Conservation (phyloP, 31 red algal species). For the Odonthalia washingtoniensis region DNA sequence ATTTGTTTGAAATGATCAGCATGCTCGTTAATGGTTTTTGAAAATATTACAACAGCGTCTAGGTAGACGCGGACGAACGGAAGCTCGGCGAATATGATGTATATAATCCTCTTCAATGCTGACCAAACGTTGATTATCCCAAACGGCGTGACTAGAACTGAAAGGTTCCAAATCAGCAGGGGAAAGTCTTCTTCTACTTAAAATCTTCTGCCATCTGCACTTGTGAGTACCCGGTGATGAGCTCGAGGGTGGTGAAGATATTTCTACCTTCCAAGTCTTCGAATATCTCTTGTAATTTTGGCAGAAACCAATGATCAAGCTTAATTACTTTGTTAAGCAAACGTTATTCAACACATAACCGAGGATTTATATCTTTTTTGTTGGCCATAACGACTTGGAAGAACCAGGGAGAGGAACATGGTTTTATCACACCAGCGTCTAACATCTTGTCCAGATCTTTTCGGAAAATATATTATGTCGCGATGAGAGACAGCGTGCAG, state of each 20-base stretch:
- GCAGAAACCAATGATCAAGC: too few species aligned
- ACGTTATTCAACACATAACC: too few species aligned
- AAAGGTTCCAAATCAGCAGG: not conserved
- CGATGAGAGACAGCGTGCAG: too few species aligned
- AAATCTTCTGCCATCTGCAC: not conserved
- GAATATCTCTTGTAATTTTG: conserved; percentile 19
- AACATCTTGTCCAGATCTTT: too few species aligned
- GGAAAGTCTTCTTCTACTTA: not conserved
- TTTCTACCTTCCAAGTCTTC: not conserved
- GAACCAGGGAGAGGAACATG: too few species aligned
- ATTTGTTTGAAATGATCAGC: not conserved
- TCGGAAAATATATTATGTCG: too few species aligned
- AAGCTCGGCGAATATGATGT: not conserved
- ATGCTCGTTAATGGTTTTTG: conserved; percentile 5
- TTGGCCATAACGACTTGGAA: too few species aligned
- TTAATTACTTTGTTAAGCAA: too few species aligned
- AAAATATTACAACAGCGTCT: conserved; percentile 26
- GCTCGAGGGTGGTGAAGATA: conserved; percentile 24
- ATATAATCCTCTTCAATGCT: conserved; percentile 33
- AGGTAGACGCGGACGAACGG: conserved; percentile 11
- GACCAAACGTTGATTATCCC: conserved; percentile 9
- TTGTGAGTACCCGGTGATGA: conserved; percentile 12
- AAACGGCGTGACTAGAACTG: conserved; percentile 18
- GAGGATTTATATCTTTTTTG: too few species aligned
- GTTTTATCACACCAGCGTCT: too few species aligned